Conservation (phyloP, 305 asterid genomes). For the Fraxinus angustifolia region DNA sequence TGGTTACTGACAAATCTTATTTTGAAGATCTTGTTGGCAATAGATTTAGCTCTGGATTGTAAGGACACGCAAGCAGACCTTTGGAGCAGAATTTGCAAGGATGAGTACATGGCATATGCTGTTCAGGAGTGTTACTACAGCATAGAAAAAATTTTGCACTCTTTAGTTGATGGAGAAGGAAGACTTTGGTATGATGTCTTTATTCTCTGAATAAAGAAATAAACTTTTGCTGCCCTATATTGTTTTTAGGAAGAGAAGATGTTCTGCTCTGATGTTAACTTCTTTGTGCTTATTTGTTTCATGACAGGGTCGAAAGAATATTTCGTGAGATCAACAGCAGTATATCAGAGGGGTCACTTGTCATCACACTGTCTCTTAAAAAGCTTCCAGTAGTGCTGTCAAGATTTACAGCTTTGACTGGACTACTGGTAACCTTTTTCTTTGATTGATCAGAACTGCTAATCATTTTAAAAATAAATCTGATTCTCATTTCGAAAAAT, state of each 20-base stretch:
- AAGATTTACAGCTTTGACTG: constrained; percentile 91
- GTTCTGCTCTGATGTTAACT: constrained; percentile 12
- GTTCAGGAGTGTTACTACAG: constrained; percentile 94
- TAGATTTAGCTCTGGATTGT: constrained; percentile 97
- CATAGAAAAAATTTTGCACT: constrained; percentile 76
- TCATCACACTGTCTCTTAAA: constrained; percentile 64
- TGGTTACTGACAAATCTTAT: constrained; percentile 20
- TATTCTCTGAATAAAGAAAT: constrained; percentile 16
- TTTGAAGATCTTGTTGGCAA: constrained; percentile 81
- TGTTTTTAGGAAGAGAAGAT: neutral
- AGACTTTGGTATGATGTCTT: constrained; percentile 62
- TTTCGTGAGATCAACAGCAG: constrained; percentile 88
- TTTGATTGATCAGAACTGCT: constrained; percentile 11
- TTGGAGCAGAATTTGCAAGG: constrained; percentile 87
- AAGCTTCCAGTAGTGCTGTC: constrained; percentile 85
- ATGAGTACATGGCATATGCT: constrained; percentile 98
- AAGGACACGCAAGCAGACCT: constrained; percentile 88
- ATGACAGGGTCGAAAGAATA: constrained; percentile 88
- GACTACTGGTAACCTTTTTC: constrained; percentile 68
- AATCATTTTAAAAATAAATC: constrained; percentile 17
- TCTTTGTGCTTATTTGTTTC: constrained; percentile 19
- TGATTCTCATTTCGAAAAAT: constrained; percentile 3
- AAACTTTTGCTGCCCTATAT: neutral
- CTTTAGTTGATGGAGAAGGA: constrained; percentile 97
- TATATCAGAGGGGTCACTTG: constrained; percentile 78